Evolutionary conservation across 225 moss, liverwort and hornwort genomes (phyloP).

Genomic region (Ulota crispa): DNA sequence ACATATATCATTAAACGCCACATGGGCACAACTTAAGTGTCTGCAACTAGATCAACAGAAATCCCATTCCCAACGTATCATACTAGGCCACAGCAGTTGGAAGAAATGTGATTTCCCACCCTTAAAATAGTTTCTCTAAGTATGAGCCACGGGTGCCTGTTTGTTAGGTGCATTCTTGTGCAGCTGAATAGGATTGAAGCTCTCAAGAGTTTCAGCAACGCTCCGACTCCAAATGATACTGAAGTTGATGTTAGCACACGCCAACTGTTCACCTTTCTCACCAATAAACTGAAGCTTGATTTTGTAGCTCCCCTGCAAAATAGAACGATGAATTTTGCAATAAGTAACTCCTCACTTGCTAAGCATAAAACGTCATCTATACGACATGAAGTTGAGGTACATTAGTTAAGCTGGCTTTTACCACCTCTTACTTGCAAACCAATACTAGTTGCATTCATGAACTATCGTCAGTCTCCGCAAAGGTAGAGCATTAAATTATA

Average conservation of each 20-base stretch:
- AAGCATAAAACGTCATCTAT: not conserved
- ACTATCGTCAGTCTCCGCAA: not conserved
- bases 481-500: not conserved
- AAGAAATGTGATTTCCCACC: not conserved
- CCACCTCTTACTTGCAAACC: not conserved
- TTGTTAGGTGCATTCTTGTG: constrained; percentile 18
- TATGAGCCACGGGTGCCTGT: constrained; percentile 40
- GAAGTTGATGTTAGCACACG: constrained; percentile 60
- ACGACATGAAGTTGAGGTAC: not conserved
- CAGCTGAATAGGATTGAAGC: constrained; percentile 47
- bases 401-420: not conserved
- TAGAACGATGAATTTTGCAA: not conserved
- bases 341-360: not conserved
- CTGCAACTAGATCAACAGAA: not conserved
- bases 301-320: constrained; percentile 54
- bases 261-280: constrained; percentile 41
- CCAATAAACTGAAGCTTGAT: constrained; percentile 59
- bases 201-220: constrained; percentile 27
- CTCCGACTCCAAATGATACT: constrained; percentile 53
- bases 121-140: constrained; percentile 10
- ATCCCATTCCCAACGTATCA: not conserved
- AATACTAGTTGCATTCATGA: not conserved
- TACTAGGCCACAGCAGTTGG: not conserved
- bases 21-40: not conserved
- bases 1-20: not conserved